Percentiles rank a stretch among this genome's conserved stretches.
Evolutionary conservation across 179 eudicot species (phyloP).

Genomic region (Camellia oleifera): DNA sequence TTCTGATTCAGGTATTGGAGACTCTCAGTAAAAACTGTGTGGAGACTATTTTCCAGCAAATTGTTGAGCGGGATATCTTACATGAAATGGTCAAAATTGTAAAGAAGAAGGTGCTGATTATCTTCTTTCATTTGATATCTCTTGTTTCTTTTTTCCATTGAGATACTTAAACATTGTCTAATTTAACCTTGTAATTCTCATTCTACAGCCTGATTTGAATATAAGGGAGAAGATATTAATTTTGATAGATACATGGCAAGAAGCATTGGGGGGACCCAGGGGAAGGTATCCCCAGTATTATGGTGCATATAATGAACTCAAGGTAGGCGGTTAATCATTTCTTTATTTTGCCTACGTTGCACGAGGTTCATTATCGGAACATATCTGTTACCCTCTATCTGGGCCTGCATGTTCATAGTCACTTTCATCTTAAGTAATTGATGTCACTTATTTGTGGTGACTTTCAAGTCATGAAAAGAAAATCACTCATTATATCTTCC

Average conservation of each 20-base stretch:
- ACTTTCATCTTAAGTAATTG: no score
- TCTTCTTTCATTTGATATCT: slow-evolving; percentile 2
- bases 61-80: slow-evolving; percentile 88
- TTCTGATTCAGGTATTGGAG: slow-evolving; percentile 67
- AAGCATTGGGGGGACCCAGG: slow-evolving; percentile 79
- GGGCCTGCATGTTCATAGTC: no score
- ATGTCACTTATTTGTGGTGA: no score
- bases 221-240: slow-evolving; percentile 83
- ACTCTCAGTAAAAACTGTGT: slow-evolving; percentile 92
- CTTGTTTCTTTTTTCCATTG: neutral
- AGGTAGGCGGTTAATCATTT: slow-evolving; percentile 41
- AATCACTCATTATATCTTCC: no score
- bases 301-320: slow-evolving; percentile 85
- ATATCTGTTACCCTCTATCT: no score
- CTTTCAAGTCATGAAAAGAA: no score
- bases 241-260: slow-evolving; percentile 94
- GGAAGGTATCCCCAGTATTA: slow-evolving; percentile 80
- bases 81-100: slow-evolving; percentile 96
- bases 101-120: slow-evolving; percentile 72
- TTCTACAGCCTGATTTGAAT: slow-evolving; percentile 76
- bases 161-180: neutral
- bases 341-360: neutral
- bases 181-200: slow-evolving; percentile 16
- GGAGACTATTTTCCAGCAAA: slow-evolving; percentile 68
- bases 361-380: no score